phyloP scores from a whole-genome alignment of 805 yeast genomes.

The Candida sanyiensis region DNA sequence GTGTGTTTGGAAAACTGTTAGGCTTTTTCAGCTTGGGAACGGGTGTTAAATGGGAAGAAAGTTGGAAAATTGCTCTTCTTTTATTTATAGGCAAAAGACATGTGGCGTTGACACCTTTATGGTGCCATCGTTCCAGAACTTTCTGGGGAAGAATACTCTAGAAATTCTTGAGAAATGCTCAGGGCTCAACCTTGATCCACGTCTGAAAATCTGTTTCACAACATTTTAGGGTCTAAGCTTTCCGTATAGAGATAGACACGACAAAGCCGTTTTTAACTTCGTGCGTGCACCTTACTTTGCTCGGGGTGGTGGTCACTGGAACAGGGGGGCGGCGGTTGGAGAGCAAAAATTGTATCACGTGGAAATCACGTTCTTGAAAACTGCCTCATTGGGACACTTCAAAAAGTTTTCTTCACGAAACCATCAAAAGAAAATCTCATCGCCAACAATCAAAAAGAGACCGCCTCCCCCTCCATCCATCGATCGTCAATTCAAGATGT shows the following conservation, averaged over 20 bases:
- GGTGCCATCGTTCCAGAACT: conserved; percentile 2
- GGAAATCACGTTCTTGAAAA: background rate
- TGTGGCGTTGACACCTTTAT: conserved; percentile 1
- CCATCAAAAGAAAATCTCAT: conserved; percentile 5
- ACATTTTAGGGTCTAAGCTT: no score
- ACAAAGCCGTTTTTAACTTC: no score
- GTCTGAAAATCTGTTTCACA: no score
- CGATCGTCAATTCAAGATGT: conserved; percentile 14
- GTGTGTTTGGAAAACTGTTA: background rate
- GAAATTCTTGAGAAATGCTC: background rate
- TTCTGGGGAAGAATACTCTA: conserved; percentile 3
- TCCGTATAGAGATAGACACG: no score
- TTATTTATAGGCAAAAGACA: conserved; percentile 1
- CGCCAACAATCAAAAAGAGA: conserved; percentile 2
- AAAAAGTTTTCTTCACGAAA: background rate
- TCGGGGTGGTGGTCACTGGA: conserved; percentile 1
- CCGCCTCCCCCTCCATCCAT: background rate
- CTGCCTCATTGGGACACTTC: background rate
- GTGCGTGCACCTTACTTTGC: no score
- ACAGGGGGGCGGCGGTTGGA: no score
- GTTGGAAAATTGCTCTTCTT: background rate
- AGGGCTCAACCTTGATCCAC: no score
- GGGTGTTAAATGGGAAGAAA: background rate
- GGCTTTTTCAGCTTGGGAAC: no score
- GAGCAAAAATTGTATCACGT: no score